Percentiles rank a stretch among this genome's conserved stretches.
These are phyloP conservation scores for Penicillium rolfsii DNA, from an alignment of 2,329 filamentous ascomycete genomes.

Conservation along the genomic window DNA sequence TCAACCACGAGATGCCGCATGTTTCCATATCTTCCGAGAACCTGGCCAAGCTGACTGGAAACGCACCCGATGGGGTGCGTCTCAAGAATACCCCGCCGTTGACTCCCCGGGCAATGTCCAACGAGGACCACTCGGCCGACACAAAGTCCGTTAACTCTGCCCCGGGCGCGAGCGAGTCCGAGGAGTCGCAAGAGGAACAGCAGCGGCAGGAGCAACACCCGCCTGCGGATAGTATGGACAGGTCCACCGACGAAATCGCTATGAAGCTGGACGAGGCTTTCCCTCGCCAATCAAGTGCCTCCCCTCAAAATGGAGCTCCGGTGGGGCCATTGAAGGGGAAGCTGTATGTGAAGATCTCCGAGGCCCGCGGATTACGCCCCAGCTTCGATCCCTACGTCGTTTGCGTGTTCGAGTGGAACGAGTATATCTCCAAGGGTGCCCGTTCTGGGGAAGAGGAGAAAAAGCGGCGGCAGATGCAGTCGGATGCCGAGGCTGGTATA, in stretches of 20 bases:
- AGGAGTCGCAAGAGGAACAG: constrained; percentile 13
- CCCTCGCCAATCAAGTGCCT: constrained; percentile 33
- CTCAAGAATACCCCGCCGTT: constrained; percentile 91
- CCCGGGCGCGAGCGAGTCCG: constrained; percentile 15
- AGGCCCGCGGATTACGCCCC: constrained; percentile 78
- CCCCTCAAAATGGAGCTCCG: constrained; percentile 56
- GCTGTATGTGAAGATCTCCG: constrained; percentile 83
- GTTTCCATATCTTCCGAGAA: constrained; percentile 50
- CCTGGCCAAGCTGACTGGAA: constrained; percentile 76
- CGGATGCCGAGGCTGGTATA: constrained; percentile 70
- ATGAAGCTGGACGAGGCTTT: constrained; percentile 44
- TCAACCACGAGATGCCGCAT: constrained; percentile 48
- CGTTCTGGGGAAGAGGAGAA: constrained; percentile 64
- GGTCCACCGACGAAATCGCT: constrained; percentile 40
- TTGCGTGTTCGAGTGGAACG: constrained; percentile 93
- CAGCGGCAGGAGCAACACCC: constrained; percentile 15
- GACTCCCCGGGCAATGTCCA: constrained; percentile 83
- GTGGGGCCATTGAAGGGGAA: constrained; percentile 80
- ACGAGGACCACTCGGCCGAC: constrained; percentile 53
- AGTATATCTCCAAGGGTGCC: constrained; percentile 89
- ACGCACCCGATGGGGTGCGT: constrained; percentile 60
- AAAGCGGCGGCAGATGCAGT: constrained; percentile 60
- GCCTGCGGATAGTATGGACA: constrained; percentile 31
- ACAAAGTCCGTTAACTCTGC: constrained; percentile 31
- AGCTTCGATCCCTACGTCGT: constrained; percentile 93